A percentile compares a stretch with the other conserved stretches of the same genome.
Evolutionary conservation across 2,329 filamentous ascomycete genomes (phyloP).

Genomic region (Lasiodiplodia sp.): DNA sequence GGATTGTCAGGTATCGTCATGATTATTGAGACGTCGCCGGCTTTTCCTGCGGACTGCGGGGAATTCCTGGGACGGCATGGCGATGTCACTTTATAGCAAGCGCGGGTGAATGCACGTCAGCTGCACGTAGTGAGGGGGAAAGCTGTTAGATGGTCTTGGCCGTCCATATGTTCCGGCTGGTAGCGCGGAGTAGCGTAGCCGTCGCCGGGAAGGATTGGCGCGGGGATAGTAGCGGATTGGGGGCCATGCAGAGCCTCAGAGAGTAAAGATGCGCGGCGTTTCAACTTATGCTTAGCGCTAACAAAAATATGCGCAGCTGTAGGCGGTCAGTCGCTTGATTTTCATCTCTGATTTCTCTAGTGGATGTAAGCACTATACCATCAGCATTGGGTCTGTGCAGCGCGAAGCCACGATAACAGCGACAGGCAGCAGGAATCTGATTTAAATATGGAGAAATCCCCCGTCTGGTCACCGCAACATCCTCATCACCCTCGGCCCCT

Average conservation of each 20-base stretch:
- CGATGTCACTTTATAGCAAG: neutral
- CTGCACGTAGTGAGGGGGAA: slow-evolving; percentile 16
- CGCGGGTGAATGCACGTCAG: slow-evolving; percentile 1
- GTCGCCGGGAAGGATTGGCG: slow-evolving; percentile 7
- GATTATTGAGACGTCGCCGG: neutral
- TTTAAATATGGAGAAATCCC: neutral
- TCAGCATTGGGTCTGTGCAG: neutral
- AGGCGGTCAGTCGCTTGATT: neutral
- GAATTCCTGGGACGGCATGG: neutral
- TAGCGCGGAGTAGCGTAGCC: neutral
- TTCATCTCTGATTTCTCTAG: neutral
- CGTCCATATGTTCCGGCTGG: neutral
- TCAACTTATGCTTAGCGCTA: neutral
- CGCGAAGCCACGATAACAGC: slow-evolving; percentile 1
- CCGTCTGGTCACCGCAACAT: neutral
- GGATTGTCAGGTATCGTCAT: neutral
- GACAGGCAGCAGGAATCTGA: slow-evolving; percentile 3
- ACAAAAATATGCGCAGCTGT: neutral
- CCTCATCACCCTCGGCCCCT: neutral
- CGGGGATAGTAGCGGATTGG: neutral
- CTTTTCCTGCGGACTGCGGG: neutral
- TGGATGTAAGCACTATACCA: neutral
- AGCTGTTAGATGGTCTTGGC: neutral
- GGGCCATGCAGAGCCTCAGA: neutral
- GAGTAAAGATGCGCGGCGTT: neutral